phyloP scores from a whole-genome alignment of 257 asterid genomes.

The Solanum chilense region DNA sequence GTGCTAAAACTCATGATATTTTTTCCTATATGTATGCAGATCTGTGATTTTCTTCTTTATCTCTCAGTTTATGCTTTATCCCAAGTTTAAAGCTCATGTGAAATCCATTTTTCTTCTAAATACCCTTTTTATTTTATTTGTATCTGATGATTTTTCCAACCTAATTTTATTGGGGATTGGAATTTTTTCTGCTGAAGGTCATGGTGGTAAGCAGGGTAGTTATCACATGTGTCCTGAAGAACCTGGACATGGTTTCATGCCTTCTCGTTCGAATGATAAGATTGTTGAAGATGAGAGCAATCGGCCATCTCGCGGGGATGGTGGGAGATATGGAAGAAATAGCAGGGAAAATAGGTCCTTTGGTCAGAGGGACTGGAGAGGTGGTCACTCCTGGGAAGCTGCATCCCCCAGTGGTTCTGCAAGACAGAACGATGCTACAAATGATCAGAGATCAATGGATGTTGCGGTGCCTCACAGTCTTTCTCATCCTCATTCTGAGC shows the following conservation, averaged over 20 bases:
- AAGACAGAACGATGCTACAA: constrained; percentile 31
- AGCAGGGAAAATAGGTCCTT: constrained; percentile 56
- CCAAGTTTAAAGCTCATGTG: background rate
- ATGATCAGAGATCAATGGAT: constrained; percentile 50
- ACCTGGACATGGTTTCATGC: constrained; percentile 46
- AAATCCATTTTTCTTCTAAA: background rate
- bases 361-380: constrained; percentile 65
- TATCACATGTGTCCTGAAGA: constrained; percentile 73
- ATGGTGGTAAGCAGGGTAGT: constrained; percentile 93
- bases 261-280: constrained; percentile 67
- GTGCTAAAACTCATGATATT: constrained; percentile 3
- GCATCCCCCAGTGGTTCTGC: constrained; percentile 49
- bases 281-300: constrained; percentile 50
- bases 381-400: constrained; percentile 42
- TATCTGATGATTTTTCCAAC: constrained; percentile 2
- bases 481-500: constrained; percentile 4
- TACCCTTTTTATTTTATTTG: background rate
- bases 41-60: constrained; percentile 11
- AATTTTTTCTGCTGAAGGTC: constrained; percentile 66
- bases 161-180: constrained; percentile 15
- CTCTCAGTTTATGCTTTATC: background rate
- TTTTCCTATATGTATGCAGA: constrained; percentile 4
- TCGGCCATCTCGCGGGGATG: constrained; percentile 48
- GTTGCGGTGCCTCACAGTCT: constrained; percentile 20
- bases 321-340: constrained; percentile 47